Evolutionary conservation across 768 basidiomycete species (phyloP).

Genomic region (Russula foetens): DNA sequence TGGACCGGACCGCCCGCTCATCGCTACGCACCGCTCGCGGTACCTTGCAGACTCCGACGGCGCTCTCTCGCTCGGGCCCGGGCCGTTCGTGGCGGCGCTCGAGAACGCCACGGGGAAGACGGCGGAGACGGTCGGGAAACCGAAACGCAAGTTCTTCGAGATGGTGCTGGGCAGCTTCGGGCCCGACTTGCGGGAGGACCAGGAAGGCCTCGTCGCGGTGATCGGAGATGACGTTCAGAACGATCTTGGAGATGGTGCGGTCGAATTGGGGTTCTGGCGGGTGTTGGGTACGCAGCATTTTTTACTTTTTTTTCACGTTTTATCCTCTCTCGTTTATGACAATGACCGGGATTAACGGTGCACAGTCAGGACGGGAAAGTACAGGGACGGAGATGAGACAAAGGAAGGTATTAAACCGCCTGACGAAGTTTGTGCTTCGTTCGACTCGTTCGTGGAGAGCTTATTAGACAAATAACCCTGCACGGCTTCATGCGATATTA

Average conservation of each 20-base stretch:
- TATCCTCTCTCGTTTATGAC: background rate
- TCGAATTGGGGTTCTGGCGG: constrained; percentile 52
- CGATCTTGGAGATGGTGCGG: constrained; percentile 56
- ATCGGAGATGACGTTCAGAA: constrained; percentile 61
- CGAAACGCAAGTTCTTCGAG: constrained; percentile 50
- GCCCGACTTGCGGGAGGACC: constrained; percentile 16
- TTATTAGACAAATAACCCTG: constrained; percentile 25
- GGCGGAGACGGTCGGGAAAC: constrained; percentile 59
- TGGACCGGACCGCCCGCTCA: constrained; percentile 31
- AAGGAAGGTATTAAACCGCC: constrained; percentile 34
- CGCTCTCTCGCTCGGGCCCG: constrained; percentile 54
- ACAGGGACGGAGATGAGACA: constrained; percentile 50
- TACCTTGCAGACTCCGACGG: constrained; percentile 41
- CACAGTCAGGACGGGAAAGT: constrained; percentile 62
- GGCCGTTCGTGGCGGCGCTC: constrained; percentile 59
- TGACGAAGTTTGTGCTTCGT: constrained; percentile 45
- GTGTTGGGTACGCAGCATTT: constrained; percentile 44
- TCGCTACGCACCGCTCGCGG: constrained; percentile 53
- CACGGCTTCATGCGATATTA: background rate
- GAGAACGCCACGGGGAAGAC: constrained; percentile 42
- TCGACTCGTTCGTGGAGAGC: constrained; percentile 46
- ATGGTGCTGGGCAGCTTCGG: constrained; percentile 42
- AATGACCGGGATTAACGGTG: constrained; percentile 8
- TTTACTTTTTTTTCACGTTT: constrained; percentile 1
- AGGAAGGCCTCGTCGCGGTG: constrained; percentile 36